phyloP scores from a whole-genome alignment of 176 grass and related monocot species.

The Phyllostachys edulis region DNA sequence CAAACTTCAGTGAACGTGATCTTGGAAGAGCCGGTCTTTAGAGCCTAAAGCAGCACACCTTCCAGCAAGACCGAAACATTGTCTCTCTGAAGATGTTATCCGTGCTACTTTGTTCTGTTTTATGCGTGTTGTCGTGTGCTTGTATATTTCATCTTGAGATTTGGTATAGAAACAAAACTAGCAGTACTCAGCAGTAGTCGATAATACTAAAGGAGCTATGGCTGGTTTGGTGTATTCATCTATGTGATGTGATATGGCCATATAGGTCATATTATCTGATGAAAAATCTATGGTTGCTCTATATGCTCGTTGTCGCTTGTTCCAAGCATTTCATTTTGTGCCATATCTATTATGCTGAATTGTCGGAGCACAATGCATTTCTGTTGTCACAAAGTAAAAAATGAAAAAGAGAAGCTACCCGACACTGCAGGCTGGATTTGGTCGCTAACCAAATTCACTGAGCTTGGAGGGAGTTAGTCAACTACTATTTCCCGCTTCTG shows the following conservation, averaged over 20 bases:
- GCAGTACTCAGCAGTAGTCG: neutral
- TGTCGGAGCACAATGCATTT: neutral
- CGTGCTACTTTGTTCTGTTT: neutral
- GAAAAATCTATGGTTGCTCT: constrained; percentile 5
- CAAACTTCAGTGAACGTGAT: constrained; percentile 43
- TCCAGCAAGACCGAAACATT: neutral
- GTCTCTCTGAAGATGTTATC: neutral
- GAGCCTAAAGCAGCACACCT: neutral
- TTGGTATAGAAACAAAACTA: neutral
- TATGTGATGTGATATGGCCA: neutral
- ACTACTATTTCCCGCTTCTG: neutral
- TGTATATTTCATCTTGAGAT: neutral
- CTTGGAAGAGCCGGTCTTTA: neutral
- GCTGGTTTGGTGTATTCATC: constrained; percentile 15
- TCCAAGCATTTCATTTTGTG: neutral
- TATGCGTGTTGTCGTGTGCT: neutral
- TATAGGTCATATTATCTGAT: neutral
- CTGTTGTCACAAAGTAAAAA: neutral
- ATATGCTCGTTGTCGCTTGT: neutral
- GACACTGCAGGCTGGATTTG: too few species aligned
- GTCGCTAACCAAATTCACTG: too few species aligned
- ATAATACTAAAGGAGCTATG: neutral
- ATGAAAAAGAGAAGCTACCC: neutral
- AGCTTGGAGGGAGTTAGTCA: too few species aligned
- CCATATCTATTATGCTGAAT: neutral